Evolutionary conservation across 176 grass and related monocot species (phyloP), one percentile per base, ranked within the genome.

Genomic region (Pontederia crassipes): DNA sequence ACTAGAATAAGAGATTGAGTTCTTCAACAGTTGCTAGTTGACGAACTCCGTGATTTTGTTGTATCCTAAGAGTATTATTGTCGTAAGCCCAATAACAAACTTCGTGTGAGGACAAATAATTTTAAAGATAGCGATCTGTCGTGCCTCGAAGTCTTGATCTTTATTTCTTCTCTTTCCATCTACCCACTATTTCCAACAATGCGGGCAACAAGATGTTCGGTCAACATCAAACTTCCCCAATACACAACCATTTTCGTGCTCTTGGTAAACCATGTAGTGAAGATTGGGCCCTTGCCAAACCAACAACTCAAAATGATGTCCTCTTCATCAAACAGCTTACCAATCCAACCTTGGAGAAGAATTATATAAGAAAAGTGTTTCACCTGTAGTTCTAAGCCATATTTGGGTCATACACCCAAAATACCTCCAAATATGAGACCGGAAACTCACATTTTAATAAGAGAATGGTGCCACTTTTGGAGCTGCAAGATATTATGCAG

Each of bases 81-180:
- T 89, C 63, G 82, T 82, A 68, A 83, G 16, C 28, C 82, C 89
- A 15, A 95, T 57, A 2, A 79, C 82, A 8, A 76, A 57, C 64
- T 80, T 78, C 74, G 86, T 70, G 68, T 95, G 86, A 53, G 83
- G 61, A 58, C 4, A 4, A 35, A 35, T 35, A 35, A 2, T 2
- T 95, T 95, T 65, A 86, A 79, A 17, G 89, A 57, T 1, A 74
- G 52, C 55, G 79, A n/a, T n/a, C n/a, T n/a, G n/a, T n/a, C n/a
- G n/a, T n/a, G n/a, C n/a, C n/a, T n/a, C n/a, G n/a, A n/a, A n/a
- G n/a, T n/a, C n/a, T n/a, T n/a, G n/a, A n/a, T n/a, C n/a, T n/a
- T n/a, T n/a, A n/a, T n/a, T n/a, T n/a, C n/a, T n/a, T n/a, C n/a
- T n/a, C n/a, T n/a, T n/a, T n/a, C n/a, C n/a, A n/a, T n/a, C n/a